A percentile compares a stretch with the other conserved stretches of the same genome.
These are phyloP conservation scores for Saccharomycopsis capsularis DNA, from an alignment of 805 yeast genomes.

Conservation along the genomic window DNA sequence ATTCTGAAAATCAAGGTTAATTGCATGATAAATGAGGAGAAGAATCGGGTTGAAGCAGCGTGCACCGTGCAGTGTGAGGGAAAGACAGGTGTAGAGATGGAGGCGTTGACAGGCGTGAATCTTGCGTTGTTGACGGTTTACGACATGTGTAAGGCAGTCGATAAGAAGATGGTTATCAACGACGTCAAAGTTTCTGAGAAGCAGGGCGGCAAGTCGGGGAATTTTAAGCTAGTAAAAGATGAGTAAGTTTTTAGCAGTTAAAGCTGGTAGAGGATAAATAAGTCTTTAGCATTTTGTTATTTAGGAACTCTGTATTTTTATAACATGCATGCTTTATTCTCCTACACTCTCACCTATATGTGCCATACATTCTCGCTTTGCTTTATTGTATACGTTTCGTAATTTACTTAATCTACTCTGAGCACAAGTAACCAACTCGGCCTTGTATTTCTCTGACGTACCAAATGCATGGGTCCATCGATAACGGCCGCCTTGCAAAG, in stretches of 20 bases:
- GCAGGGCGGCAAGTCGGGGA: conserved; percentile 34
- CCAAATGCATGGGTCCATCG: too few relatives aligned
- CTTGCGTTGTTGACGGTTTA: conserved; percentile 42
- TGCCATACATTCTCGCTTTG: too few relatives aligned
- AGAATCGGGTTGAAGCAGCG: conserved; percentile 27
- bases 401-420: too few relatives aligned
- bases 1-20: conserved; percentile 36
- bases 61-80: conserved; percentile 42
- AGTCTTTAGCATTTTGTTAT: background rate
- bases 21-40: conserved; percentile 25
- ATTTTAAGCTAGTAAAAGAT: background rate
- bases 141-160: conserved; percentile 56
- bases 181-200: conserved; percentile 35
- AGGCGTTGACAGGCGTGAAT: conserved; percentile 42
- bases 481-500: too few relatives aligned
- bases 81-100: conserved; percentile 54
- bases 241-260: background rate
- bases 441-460: too few relatives aligned
- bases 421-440: too few relatives aligned
- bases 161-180: conserved; percentile 37
- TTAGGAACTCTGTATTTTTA: background rate
- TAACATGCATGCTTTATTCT: too few relatives aligned
- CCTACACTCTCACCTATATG: too few relatives aligned
- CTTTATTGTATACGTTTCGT: too few relatives aligned
- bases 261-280: background rate